phyloP scores from a whole-genome alignment of 2,329 filamentous ascomycete species.

The Calonectria hawksworthii region DNA sequence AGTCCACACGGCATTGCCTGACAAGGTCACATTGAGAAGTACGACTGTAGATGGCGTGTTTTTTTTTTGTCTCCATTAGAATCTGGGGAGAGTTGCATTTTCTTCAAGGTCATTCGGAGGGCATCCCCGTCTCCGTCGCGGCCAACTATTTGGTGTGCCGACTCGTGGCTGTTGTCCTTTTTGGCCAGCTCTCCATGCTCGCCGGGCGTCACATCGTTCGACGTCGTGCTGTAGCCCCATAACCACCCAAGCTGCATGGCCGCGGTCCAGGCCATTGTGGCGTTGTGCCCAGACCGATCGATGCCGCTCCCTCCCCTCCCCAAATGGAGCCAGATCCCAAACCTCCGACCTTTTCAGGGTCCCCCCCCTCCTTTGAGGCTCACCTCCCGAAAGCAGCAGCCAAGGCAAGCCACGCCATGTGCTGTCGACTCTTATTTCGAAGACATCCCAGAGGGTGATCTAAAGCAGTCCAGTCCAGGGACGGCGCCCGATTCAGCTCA shows the following conservation, averaged over 20 bases:
- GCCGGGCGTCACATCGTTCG: conserved; percentile 34
- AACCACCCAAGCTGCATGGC: conserved; percentile 20
- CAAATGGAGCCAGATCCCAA: conserved; percentile 26
- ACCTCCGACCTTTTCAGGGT: conserved; percentile 24
- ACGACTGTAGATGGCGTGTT: conserved; percentile 10
- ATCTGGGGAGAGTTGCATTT: conserved; percentile 3
- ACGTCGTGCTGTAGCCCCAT: conserved; percentile 22
- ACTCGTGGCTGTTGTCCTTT: neutral
- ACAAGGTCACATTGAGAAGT: conserved; percentile 1
- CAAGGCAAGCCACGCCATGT: conserved; percentile 29
- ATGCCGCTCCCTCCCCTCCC: conserved; percentile 17
- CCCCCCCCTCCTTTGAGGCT: neutral
- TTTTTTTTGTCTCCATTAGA: neutral
- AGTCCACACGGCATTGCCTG: neutral
- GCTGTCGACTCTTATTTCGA: conserved; percentile 27
- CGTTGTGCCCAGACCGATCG: conserved; percentile 40
- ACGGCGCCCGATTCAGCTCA: neutral
- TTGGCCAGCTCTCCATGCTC: neutral
- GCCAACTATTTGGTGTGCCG: neutral
- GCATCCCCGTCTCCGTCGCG: neutral
- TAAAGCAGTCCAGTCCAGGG: neutral
- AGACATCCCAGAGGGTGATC: neutral
- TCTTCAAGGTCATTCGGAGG: conserved; percentile 4
- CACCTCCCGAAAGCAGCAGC: conserved; percentile 14
- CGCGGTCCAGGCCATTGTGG: conserved; percentile 39